A percentile compares a stretch with the other conserved stretches of the same genome.
Evolutionary conservation across 1,284 basidiomycete genomes (phyloP).

Genomic region (Sanghuangporus baumii): DNA sequence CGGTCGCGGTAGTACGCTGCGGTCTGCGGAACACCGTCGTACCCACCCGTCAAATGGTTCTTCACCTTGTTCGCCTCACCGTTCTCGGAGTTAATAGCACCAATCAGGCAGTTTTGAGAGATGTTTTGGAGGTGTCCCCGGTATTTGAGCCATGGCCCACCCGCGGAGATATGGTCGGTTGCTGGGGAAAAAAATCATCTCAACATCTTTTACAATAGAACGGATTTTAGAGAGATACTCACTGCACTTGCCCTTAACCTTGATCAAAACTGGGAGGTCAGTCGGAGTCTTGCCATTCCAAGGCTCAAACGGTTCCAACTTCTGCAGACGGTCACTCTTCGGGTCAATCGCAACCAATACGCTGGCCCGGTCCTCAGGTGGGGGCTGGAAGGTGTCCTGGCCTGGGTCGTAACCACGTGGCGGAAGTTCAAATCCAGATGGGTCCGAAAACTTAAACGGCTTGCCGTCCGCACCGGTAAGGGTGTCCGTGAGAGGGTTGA

Average conservation of each 20-base stretch:
- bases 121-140: constrained; percentile 99
- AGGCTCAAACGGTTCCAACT: constrained; percentile 84
- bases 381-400: constrained; percentile 95
- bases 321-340: constrained; percentile 91
- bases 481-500: constrained; percentile 94
- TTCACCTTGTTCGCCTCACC: constrained; percentile 94
- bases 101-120: constrained; percentile 96
- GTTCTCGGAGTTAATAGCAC: constrained; percentile 94
- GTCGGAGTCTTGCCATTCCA: constrained; percentile 93
- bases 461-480: constrained; percentile 92
- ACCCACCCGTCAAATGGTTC: constrained; percentile 89
- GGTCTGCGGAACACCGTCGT: constrained; percentile 78
- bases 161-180: constrained; percentile 88
- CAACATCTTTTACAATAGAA: constrained; percentile 8
- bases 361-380: constrained; percentile 78
- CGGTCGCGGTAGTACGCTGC: constrained; percentile 86
- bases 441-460: constrained; percentile 94
- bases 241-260: constrained; percentile 99
- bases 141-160: constrained; percentile 99
- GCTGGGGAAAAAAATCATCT: constrained; percentile 32
- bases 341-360: constrained; percentile 88
- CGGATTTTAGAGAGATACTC: constrained; percentile 27
- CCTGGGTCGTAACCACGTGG: constrained; percentile 94
- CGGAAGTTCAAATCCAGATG: constrained; percentile 88
- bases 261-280: constrained; percentile 92